Evolutionary conservation across 106 monocot species (phyloP).

Genomic region (Vanilla planifolia): DNA sequence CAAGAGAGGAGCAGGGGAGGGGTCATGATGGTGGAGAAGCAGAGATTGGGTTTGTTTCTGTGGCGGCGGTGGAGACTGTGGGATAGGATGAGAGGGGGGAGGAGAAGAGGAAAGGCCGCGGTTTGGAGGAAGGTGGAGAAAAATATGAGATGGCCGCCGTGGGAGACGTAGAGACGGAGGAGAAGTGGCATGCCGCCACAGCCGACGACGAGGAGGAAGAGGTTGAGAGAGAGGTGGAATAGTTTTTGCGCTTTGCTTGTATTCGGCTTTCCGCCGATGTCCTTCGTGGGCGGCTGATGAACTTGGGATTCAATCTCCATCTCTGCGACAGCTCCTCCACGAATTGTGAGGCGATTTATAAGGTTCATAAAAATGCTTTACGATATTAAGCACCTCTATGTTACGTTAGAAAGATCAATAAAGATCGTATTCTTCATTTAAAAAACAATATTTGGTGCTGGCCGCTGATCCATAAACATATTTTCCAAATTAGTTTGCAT

Average conservation of each 20-base stretch:
- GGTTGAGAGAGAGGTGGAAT: conserved; percentile 2
- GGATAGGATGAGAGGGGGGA: neutral
- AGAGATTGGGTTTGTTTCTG: neutral
- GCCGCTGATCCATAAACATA: too few relatives aligned
- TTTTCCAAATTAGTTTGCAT: too few relatives aligned
- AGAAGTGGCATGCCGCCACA: neutral
- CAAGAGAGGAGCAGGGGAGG: neutral
- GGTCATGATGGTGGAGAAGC: neutral
- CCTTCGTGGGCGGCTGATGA: neutral
- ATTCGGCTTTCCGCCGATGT: neutral
- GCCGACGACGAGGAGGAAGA: conserved; percentile 6
- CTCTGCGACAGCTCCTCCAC: too few relatives aligned
- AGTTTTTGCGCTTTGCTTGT: neutral
- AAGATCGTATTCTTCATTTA: too few relatives aligned
- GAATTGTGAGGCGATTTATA: too few relatives aligned
- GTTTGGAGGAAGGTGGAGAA: conserved; percentile 5
- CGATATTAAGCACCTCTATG: too few relatives aligned
- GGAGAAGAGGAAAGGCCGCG: conserved; percentile 5
- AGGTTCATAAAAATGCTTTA: too few relatives aligned
- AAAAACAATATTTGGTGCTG: too few relatives aligned
- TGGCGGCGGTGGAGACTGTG: neutral
- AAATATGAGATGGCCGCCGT: neutral
- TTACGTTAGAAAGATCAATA: too few relatives aligned
- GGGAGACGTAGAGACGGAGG: conserved; percentile 7
- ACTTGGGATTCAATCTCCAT: neutral